Evolutionary conservation across 495 filamentous ascomycete genomes (phyloP).

Genomic region (Paragyromitra xinjiangensis): DNA sequence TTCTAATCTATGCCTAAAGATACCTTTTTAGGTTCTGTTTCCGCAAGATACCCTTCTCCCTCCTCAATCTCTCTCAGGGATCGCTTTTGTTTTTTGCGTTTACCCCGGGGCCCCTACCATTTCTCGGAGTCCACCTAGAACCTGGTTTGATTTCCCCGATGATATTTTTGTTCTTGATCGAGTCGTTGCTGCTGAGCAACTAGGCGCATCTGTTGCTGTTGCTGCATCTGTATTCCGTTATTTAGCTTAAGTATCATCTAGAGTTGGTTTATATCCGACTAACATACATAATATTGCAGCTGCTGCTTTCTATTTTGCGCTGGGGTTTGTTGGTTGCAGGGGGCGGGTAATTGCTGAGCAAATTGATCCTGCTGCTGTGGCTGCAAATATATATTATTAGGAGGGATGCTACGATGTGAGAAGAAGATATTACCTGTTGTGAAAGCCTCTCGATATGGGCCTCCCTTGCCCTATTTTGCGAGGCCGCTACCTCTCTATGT

Average conservation of each 20-base stretch:
- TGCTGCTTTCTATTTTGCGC: constrained; percentile 1
- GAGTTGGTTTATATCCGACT: not conserved
- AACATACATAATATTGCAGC: not conserved
- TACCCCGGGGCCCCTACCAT: not conserved
- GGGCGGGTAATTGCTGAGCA: not conserved
- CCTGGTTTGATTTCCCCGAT: not conserved
- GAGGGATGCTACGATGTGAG: not conserved
- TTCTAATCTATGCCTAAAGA: not conserved
- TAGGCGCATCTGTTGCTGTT: not conserved
- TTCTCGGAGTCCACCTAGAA: not conserved
- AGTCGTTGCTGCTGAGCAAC: not conserved
- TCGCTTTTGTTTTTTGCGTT: not conserved
- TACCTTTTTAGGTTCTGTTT: not conserved
- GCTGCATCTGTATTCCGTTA: not conserved
- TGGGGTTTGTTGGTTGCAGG: not conserved
- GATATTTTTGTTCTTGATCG: not conserved
- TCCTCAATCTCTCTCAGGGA: not conserved
- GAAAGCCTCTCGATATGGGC: not conserved
- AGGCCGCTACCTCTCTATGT: not conserved
- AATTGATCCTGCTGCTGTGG: not conserved
- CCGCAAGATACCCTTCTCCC: not conserved
- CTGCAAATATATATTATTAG: not conserved
- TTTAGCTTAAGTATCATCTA: constrained; percentile 1
- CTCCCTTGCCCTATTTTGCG: not conserved
- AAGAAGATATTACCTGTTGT: not conserved